Base-by-base conservation (phyloP, 805 yeast species). In the Metschnikowia amazonensis region DNA sequence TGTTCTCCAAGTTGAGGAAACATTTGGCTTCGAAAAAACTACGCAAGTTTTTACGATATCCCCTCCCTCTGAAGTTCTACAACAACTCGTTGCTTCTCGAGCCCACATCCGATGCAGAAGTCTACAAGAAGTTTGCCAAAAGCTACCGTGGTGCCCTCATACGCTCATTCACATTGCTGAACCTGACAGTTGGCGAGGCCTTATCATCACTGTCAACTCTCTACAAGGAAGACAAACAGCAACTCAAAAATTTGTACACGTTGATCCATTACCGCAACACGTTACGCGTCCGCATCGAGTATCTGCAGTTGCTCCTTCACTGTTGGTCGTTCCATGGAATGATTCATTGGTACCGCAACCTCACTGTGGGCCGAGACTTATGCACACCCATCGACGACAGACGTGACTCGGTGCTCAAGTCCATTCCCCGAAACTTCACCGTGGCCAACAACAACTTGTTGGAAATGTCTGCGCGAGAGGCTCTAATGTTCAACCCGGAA, bases 311-410 rank as follows among this genome's bases (percentile, higher is more conserved):
- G 16, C 57, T 69, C 17, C 54, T 71, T 3, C 74, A 69, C 43
- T 66, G 66, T 40, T 71, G 75, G 75, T 67, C 74, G 17, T 69
- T 69, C 50, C 56, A 61, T 45, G 67, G 64, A 2, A 59, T 69
- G 67, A 52, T 64, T 13, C 62, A 65, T 36, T 71, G 76, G 76
- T 64, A 47, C 52, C 57, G 73, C 30, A 57, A 57, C 37, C 55
- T 71, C 34, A 46, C 45, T 16, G 63, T 62, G 18, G 75, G 72
- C 10, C 59, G 60, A 18, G 74, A 70, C 47, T 60, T 71, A 43
- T 58, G 66, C 39, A 31, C 42, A 17, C 65, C 67, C 6, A 41
- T 65, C 32, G 74, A 69, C 40, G 43, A 36, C 14, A 53, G 71
- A 36, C 41, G 36, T 17, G 44, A 62, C 23, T 44, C 64, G 24